Evolutionary conservation across 1,284 basidiomycete genomes (phyloP).

Genomic region (Phenoliferia sp.): DNA sequence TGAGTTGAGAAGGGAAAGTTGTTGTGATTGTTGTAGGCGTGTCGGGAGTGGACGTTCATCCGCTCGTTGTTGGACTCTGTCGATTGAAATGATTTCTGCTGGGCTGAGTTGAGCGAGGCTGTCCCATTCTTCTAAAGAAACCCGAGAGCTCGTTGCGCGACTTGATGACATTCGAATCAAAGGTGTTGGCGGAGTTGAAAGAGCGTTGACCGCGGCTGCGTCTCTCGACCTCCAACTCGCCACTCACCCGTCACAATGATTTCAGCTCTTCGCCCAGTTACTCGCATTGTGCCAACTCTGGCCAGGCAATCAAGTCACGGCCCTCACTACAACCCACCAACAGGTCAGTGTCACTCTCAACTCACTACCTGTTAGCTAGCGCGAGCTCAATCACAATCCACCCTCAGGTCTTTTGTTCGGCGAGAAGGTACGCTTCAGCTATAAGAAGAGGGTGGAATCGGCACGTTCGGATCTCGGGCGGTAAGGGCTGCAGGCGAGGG

Average conservation of each 20-base stretch:
- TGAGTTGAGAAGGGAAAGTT: conserved; percentile 12
- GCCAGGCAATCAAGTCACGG: neutral
- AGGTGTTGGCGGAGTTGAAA: too few relatives aligned
- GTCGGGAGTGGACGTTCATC: conserved; percentile 5
- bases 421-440: neutral
- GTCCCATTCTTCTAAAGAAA: conserved; percentile 79
- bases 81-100: conserved; percentile 2
- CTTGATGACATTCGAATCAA: too few relatives aligned
- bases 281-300: neutral
- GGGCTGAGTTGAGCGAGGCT: conserved; percentile 59
- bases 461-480: neutral
- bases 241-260: neutral
- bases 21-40: conserved; percentile 4
- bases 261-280: neutral
- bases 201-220: too few relatives aligned
- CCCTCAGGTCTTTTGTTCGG: neutral
- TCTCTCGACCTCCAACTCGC: too few relatives aligned
- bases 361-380: too few relatives aligned
- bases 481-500: neutral
- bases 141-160: too few relatives aligned
- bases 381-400: neutral
- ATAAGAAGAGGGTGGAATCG: neutral
- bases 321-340: neutral
- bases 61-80: neutral
- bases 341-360: neutral